Evolutionary conservation across 345 rosid species (phyloP), one percentile per base, ranked within the genome.

Genomic region (Atalantia buxifolia): DNA sequence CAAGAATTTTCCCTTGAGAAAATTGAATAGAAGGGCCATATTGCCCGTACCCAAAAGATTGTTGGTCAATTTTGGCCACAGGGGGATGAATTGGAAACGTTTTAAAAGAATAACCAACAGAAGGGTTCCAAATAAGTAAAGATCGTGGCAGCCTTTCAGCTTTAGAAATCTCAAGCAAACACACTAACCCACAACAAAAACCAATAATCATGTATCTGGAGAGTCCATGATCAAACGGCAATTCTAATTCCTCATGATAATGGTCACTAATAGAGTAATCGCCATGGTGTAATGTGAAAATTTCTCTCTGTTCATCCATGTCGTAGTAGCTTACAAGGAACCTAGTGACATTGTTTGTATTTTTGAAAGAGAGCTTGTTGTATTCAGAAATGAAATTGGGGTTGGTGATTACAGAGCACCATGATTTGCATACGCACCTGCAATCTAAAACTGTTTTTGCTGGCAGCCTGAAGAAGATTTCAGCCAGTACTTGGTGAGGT

Each of bases 401-500:
- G 36, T 25, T 10, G 38, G 55, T 60, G 7, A 74, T 24, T 3
- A 74, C 10, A 36, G 38, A 74, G 36, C 18, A 74, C 68, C 77
- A 74, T 60, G 67, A 61, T 55, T 74, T 74, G 69, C 77, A 74
- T 25, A 63, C 77, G 18, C 33, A 63, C 69, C 27, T 62, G 40
- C 10, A 62, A 24, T 28, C 22, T 12, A 74, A 27, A 28, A 74
- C 9, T 28, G 40, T 13, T 61, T 62, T 62, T 16, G 66, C 30
- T 5, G 77, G 77, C 5, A 74, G 28, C 25, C 30, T 27, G 10
- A 74, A 0, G 59, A 74, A 64, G 30, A 74, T 74, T 21, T 35
- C 31, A 14, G 27, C 21, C 21, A 59, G 33, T 4, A 72, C 14
- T 57, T 27, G 21, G 9, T 40, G 60, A 7, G 59, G 25, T 19